Evolutionary conservation across 306 rosid genomes (phyloP), one percentile per base, ranked within the genome.

Genomic region (Gleditsia sinensis): DNA sequence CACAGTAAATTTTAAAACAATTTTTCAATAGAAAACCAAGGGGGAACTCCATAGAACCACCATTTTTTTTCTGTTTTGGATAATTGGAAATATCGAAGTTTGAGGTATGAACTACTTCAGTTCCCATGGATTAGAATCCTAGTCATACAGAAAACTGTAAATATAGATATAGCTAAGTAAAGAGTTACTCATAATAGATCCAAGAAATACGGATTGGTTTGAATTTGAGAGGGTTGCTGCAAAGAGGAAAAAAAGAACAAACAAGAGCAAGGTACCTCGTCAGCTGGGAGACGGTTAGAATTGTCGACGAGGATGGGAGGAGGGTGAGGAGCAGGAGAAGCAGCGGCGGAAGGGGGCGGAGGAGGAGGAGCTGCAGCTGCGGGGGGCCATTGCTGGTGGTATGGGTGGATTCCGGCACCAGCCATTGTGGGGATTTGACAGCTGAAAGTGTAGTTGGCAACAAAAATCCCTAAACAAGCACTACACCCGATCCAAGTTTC

Each of bases 381-480:
- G 0, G 96, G 91, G 0, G 93, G 83, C 99, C 98, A 92, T 70
- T 95, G 99, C 61, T 92, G 99, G 86, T 87, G 99, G 86, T 92
- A 92, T 0, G 96, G 97, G 77, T 90, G 98, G 76, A 95, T 95
- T 34, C 98, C 97, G 24, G 93, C 75, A 55, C 98, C 98, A 20
- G 99, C 99, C 99, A 95, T 88, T 2, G 33, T 17, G 61, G 42
- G 9, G 42, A n/a, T 13, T 23, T 13, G 11, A 19, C 12, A 50
- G 56, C 63, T 3, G 36, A 16, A n/a, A 16, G 62, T 6, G 23
- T 12, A 0, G 23, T 2, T 10, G 43, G 24, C 8, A 8, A 3
- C 5, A 32, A 16, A 6, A 59, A 32, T 27, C 37, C 63, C 39
- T 56, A 28, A 20, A 45, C n/a, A n/a, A n/a, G n/a, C n/a, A n/a